Conservation (phyloP, 2,329 filamentous ascomycete genomes). For the Pseudocercospora musae region DNA sequence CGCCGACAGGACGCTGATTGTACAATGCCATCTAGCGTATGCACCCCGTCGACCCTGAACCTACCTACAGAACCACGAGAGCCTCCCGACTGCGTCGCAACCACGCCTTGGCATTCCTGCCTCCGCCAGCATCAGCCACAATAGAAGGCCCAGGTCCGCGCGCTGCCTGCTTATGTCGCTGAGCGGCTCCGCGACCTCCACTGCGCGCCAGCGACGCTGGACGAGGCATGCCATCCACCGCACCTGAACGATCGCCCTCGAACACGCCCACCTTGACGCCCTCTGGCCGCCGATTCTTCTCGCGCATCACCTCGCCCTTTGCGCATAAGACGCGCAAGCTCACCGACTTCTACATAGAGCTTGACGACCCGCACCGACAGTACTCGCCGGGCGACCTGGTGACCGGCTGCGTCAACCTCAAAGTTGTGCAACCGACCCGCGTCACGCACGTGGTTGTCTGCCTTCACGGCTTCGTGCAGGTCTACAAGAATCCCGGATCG, state of each 20-base stretch:
- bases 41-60: neutral
- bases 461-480: conserved; percentile 74
- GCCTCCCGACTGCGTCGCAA: neutral
- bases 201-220: neutral
- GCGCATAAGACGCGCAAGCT: conserved; percentile 60
- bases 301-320: conserved; percentile 56
- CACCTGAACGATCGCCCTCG: conserved; percentile 12
- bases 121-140: neutral
- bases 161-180: conserved; percentile 13
- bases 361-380: conserved; percentile 73
- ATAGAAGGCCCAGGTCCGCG: neutral
- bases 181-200: neutral
- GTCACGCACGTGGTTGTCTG: conserved; percentile 78
- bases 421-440: conserved; percentile 68
- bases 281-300: conserved; percentile 43
- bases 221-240: conserved; percentile 17
- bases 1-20: neutral
- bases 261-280: conserved; percentile 9
- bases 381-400: conserved; percentile 74
- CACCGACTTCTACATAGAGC: conserved; percentile 73
- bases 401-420: conserved; percentile 68
- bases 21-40: neutral
- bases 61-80: neutral
- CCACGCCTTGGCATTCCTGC: neutral
- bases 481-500: conserved; percentile 68